These are phyloP conservation scores for Saturnispora hagleri DNA, from an alignment of 805 yeast species.

Conservation along the genomic window DNA sequence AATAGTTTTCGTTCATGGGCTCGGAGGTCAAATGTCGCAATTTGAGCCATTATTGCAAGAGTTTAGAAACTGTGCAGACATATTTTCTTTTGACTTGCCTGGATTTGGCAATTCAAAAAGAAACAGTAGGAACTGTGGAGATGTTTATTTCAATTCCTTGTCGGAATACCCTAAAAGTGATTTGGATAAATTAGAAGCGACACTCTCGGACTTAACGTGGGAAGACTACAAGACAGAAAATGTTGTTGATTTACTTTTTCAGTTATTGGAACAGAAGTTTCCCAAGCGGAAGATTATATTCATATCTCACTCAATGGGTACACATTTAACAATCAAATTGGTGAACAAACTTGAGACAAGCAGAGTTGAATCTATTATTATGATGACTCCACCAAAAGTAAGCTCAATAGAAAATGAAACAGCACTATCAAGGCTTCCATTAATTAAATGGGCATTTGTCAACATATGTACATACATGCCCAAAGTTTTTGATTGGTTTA, in stretches of 20 bases:
- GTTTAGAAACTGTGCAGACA: conserved; percentile 52
- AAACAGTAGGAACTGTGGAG: conserved; percentile 8
- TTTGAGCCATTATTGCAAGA: conserved; percentile 65
- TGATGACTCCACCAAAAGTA: conserved; percentile 39
- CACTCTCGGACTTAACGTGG: conserved; percentile 30
- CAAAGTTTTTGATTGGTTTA: conserved; percentile 41
- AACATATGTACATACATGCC: conserved; percentile 33
- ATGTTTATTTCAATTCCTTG: conserved; percentile 14
- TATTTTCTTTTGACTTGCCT: conserved; percentile 72
- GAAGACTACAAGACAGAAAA: conserved; percentile 34
- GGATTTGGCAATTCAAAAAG: conserved; percentile 66
- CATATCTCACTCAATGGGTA: conserved; percentile 51
- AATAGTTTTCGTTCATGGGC: conserved; percentile 68
- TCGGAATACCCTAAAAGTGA: conserved; percentile 19
- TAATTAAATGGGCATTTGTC: conserved; percentile 17
- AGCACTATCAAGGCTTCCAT: conserved; percentile 13
- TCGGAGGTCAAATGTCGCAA: conserved; percentile 85
- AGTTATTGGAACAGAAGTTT: conserved; percentile 30
- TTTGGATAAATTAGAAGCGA: conserved; percentile 15
- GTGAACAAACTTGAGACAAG: conserved; percentile 29
- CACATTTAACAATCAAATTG: conserved; percentile 37
- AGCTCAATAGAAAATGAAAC: neutral
- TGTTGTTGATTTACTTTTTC: conserved; percentile 32
- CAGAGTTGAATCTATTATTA: conserved; percentile 38
- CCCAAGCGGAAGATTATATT: conserved; percentile 37